Evolutionary conservation across 495 filamentous ascomycete species (phyloP).

Genomic region (Neurospora discreta): DNA sequence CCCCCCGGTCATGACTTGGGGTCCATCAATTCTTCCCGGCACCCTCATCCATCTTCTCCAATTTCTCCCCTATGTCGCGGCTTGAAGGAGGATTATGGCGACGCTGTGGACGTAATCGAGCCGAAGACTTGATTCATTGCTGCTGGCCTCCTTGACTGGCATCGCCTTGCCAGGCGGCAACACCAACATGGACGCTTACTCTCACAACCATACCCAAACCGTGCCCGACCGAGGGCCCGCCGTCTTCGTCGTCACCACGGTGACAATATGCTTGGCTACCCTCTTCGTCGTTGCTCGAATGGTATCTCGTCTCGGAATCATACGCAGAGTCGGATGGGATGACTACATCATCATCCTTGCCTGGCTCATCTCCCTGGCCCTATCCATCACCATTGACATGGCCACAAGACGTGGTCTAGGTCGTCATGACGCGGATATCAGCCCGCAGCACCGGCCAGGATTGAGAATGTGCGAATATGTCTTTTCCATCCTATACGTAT

Average conservation of each 20-base stretch:
- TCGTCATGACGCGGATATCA: conserved; percentile 58
- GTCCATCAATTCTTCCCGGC: background rate
- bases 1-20: background rate
- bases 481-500: conserved; percentile 73
- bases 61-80: background rate
- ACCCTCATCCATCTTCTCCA: background rate
- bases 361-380: conserved; percentile 71
- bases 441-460: conserved; percentile 25
- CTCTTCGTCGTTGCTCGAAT: conserved; percentile 64
- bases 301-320: conserved; percentile 59
- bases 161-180: background rate
- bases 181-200: background rate
- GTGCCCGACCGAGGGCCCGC: conserved; percentile 48
- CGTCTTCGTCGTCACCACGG: conserved; percentile 65
- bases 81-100: conserved; percentile 1
- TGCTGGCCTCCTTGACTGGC: background rate
- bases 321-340: conserved; percentile 56
- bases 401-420: conserved; percentile 63
- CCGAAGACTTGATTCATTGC: background rate
- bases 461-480: conserved; percentile 65
- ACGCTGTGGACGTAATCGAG: background rate
- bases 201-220: background rate
- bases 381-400: conserved; percentile 66
- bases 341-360: conserved; percentile 79
- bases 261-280: conserved; percentile 53